Evolutionary conservation across 75 land plant genomes (phyloP).

Genomic region (Pseudotsuga menziesii): DNA sequence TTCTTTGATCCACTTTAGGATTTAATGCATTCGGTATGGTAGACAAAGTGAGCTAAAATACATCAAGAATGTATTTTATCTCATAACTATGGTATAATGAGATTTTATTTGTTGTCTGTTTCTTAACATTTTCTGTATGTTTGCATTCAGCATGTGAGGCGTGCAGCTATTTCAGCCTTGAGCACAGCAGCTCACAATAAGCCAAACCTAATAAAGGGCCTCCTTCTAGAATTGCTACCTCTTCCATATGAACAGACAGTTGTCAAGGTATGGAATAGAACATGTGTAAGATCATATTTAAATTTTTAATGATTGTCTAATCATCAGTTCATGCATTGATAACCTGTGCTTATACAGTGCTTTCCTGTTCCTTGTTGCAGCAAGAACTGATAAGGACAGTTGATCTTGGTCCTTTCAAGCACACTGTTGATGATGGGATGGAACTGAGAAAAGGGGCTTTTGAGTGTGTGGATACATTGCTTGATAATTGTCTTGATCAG

Average conservation of each 20-base stretch:
- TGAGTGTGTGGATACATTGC: slow-evolving; percentile 96
- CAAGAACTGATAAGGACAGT: slow-evolving; percentile 94
- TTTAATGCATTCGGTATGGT: too few species aligned
- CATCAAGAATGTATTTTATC: too few species aligned
- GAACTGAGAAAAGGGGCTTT: slow-evolving; percentile 96
- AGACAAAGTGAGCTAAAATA: too few species aligned
- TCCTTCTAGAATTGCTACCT: slow-evolving; percentile 80
- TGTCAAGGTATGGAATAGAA: slow-evolving; percentile 65
- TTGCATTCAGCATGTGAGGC: slow-evolving; percentile 84
- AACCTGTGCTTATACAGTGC: background rate
- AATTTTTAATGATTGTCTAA: background rate
- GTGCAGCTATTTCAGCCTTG: slow-evolving; percentile 95
- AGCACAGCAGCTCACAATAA: slow-evolving; percentile 99
- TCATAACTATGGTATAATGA: background rate
- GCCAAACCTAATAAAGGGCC: slow-evolving; percentile 85
- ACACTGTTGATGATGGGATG: slow-evolving; percentile 96
- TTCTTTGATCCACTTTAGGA: too few species aligned
- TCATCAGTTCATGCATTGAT: background rate
- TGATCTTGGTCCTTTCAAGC: slow-evolving; percentile 99
- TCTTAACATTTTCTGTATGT: slow-evolving; percentile 2
- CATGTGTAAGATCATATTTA: background rate
- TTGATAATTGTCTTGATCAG: slow-evolving; percentile 95
- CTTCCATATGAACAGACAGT: slow-evolving; percentile 95
- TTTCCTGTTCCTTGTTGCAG: slow-evolving; percentile 34
- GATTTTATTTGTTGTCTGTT: background rate